Evolutionary conservation across 2,329 filamentous ascomycete species (phyloP).

Genomic region (Pyrenophora graminea): DNA sequence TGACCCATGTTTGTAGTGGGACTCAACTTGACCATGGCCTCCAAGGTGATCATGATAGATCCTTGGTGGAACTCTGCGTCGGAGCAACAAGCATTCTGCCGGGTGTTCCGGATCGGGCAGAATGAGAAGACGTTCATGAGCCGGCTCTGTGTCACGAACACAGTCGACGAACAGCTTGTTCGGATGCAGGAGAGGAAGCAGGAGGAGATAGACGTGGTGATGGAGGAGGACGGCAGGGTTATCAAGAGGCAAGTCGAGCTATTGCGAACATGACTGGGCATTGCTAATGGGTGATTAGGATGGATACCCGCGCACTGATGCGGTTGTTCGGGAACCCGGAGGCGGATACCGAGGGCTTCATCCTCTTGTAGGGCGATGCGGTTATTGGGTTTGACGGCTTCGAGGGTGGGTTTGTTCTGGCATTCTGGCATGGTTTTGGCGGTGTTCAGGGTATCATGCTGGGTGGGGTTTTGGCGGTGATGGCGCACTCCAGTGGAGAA

Average conservation of each 20-base stretch:
- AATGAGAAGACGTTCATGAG: conserved; percentile 62
- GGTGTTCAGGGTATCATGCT: no score
- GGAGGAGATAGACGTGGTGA: conserved; percentile 49
- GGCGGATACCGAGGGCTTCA: conserved; percentile 49
- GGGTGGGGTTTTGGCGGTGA: no score
- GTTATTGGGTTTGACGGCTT: no score
- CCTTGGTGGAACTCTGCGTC: conserved; percentile 63
- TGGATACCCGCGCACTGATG: conserved; percentile 49
- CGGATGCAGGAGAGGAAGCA: conserved; percentile 62
- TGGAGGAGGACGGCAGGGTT: conserved; percentile 47
- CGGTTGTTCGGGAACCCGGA: conserved; percentile 52
- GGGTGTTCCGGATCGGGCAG: conserved; percentile 70
- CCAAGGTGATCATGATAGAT: conserved; percentile 54
- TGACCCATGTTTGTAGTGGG: conserved; percentile 39
- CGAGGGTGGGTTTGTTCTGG: neutral
- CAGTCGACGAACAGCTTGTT: conserved; percentile 63
- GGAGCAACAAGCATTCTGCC: conserved; percentile 67
- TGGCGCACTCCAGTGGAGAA: no score
- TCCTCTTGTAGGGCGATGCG: conserved; percentile 14
- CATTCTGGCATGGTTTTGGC: neutral
- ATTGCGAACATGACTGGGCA: neutral
- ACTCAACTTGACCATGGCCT: conserved; percentile 64
- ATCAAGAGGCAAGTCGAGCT: conserved; percentile 29
- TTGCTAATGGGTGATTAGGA: conserved; percentile 20
- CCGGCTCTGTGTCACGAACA: conserved; percentile 59